Conservation (phyloP, 2,329 filamentous ascomycete species). For the Colletotrichum godetiae region DNA sequence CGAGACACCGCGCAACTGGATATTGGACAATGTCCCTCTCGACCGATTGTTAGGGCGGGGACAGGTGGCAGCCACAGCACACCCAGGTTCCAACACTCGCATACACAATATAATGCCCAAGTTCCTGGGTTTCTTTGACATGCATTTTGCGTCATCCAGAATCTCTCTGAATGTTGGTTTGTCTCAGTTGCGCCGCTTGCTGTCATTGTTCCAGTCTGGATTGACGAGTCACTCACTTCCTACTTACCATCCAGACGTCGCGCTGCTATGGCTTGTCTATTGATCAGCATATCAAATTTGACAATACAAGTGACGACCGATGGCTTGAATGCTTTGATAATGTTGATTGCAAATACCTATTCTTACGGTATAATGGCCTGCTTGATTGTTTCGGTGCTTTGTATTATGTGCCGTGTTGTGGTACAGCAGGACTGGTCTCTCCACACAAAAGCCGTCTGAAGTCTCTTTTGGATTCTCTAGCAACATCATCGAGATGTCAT, state of each 20-base stretch:
- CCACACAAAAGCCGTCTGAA: not conserved
- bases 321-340: not conserved
- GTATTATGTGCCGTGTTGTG: not conserved
- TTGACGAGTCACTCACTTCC: not conserved
- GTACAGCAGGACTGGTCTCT: not conserved
- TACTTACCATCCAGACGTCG: not conserved
- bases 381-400: not conserved
- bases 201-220: not conserved
- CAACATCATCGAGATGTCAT: conserved; percentile 23
- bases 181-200: not conserved
- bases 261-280: not conserved
- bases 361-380: not conserved
- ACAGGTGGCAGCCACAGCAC: not conserved
- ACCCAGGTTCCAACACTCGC: not conserved
- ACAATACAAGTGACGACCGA: not conserved
- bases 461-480: not conserved
- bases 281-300: not conserved
- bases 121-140: not conserved
- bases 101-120: not conserved
- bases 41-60: not conserved
- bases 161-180: not conserved
- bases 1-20: not conserved
- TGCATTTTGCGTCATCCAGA: not conserved
- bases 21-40: conserved; percentile 15
- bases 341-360: not conserved